These are phyloP conservation scores for Fusarium humuli DNA, from an alignment of 2,329 filamentous ascomycete species.

Conservation along the genomic window DNA sequence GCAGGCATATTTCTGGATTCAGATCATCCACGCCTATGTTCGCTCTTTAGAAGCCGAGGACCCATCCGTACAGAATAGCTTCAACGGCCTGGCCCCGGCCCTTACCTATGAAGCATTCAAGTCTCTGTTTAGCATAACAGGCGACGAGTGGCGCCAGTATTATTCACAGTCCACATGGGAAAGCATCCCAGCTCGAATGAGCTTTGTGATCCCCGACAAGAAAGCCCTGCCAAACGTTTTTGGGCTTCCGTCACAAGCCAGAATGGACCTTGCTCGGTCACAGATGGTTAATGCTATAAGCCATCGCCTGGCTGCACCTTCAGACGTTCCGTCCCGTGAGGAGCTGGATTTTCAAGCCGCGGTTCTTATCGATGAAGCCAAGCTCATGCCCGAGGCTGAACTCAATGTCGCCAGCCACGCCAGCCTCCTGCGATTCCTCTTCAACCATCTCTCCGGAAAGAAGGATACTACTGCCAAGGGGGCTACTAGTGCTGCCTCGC, in stretches of 20 bases:
- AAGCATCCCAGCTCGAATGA: conserved; percentile 44
- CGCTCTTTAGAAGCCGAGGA: conserved; percentile 20
- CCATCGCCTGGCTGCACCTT: conserved; percentile 6
- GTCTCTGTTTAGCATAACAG: conserved; percentile 38
- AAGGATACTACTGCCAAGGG: too few relatives aligned
- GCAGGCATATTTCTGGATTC: conserved; percentile 51
- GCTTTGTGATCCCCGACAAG: conserved; percentile 44
- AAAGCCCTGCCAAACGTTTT: conserved; percentile 47
- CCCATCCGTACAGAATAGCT: background rate
- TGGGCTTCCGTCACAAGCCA: conserved; percentile 30
- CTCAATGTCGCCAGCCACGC: conserved; percentile 39
- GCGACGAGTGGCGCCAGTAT: conserved; percentile 46
- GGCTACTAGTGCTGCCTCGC: conserved; percentile 8
- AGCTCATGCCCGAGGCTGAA: conserved; percentile 20
- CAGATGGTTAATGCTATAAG: conserved; percentile 36
- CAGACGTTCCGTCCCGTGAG: conserved; percentile 16
- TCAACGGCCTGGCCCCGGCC: conserved; percentile 4
- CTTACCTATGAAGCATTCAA: conserved; percentile 41
- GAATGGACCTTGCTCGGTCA: conserved; percentile 25
- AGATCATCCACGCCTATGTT: conserved; percentile 42
- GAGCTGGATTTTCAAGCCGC: conserved; percentile 42
- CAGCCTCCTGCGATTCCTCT: conserved; percentile 26
- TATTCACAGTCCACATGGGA: conserved; percentile 46
- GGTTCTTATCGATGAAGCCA: conserved; percentile 38
- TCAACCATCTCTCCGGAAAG: conserved; percentile 4